Evolutionary conservation across 1,284 basidiomycete genomes (phyloP), one percentile per base, ranked within the genome.

Genomic region (Heterobasidion occidentale): DNA sequence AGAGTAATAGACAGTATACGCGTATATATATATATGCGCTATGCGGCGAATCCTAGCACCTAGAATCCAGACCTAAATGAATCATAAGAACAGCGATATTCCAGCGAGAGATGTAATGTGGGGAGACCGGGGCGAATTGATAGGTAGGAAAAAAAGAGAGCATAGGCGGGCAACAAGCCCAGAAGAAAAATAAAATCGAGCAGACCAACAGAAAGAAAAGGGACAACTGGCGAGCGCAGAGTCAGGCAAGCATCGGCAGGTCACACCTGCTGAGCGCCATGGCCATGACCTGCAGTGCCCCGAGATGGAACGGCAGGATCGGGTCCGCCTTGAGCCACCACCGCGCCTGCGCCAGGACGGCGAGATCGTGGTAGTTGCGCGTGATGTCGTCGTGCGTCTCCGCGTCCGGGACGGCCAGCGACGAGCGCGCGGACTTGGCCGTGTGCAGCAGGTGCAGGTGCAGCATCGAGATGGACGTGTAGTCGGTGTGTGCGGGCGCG

Each of bases 351-450:
- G 81, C 76, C 8, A 91, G 77, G 19, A 88, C 74, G 5, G 80
- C 73, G 27, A 91, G 76, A 54, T 86, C 83, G 63, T 86, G 74
- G 63, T 77, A 90, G 63, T 81, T 89, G 46, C 69, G 73, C n/a
- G 81, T 79, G 61, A 90, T 77, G 57, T 88, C 86, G 34, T 70
- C 70, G 56, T 79, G 72, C 12, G 79, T 74, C 38, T 68, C 66
- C 44, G 68, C 62, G 17, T 77, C 74, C 34, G 70, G 58, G 55
- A 62, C 64, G 52, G 64, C 61, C 36, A 74, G 63, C 45, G 73
- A 68, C 12, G 77, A 77, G 20, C 68, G 67, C 2, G 70, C 61
- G 7, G 76, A 77, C 56, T 70, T 71, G 34, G 68, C 66, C 38
- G 74, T 73, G 61, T 81, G 72, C 19, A 88, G 71, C n/a, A 86